Evolutionary conservation across 2,329 filamentous ascomycete genomes (phyloP).

Genomic region (Coniochaeta hoffmannii): DNA sequence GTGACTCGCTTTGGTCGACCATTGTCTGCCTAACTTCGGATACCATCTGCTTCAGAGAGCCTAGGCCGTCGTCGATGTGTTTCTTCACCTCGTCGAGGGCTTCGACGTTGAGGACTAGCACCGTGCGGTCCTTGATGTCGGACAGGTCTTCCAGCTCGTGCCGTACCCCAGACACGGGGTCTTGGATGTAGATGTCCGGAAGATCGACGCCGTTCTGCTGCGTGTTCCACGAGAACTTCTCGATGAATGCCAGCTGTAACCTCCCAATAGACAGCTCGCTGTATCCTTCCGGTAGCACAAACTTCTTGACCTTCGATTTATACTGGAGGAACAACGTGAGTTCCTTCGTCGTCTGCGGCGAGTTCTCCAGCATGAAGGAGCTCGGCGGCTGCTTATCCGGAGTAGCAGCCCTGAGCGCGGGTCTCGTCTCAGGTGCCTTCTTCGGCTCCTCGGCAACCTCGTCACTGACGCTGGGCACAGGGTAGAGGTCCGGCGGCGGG

Average conservation of each 20-base stretch:
- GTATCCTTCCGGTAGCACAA: constrained; percentile 76
- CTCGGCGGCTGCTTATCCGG: constrained; percentile 41
- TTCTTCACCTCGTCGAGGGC: constrained; percentile 91
- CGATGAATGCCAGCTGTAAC: constrained; percentile 91
- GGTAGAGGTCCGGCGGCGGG: constrained; percentile 43
- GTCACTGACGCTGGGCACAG: constrained; percentile 22
- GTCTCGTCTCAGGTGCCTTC: neutral
- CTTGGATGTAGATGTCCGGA: constrained; percentile 96
- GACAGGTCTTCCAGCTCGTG: constrained; percentile 90
- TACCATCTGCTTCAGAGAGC: constrained; percentile 72
- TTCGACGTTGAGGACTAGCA: constrained; percentile 92
- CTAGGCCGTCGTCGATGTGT: constrained; percentile 89
- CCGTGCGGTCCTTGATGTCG: constrained; percentile 90
- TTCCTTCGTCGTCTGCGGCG: constrained; percentile 73
- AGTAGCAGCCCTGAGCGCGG: constrained; percentile 15
- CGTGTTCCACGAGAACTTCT: constrained; percentile 98
- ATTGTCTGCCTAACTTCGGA: constrained; percentile 79
- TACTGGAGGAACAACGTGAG: constrained; percentile 93
- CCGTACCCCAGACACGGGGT: constrained; percentile 89
- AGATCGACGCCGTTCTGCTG: constrained; percentile 88
- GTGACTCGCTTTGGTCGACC: constrained; percentile 71
- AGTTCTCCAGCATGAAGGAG: constrained; percentile 52
- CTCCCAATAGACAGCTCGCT: constrained; percentile 80
- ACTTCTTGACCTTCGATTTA: constrained; percentile 95
- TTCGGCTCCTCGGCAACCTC: constrained; percentile 13